Evolutionary conservation across 106 monocot species (phyloP).

Genomic region (Amphibolis antarctica): DNA sequence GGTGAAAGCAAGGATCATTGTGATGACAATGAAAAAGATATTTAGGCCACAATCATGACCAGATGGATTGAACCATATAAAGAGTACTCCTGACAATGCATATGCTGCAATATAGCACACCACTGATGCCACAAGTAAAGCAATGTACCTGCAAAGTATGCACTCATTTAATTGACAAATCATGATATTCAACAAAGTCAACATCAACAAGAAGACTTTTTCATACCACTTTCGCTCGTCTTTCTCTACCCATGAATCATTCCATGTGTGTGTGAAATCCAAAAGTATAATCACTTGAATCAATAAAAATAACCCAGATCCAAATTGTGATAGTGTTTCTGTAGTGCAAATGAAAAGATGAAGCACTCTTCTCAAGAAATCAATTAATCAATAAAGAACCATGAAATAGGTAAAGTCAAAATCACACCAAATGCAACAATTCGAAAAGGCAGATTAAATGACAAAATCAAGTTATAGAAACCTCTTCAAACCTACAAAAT

Average conservation of each 20-base stretch:
- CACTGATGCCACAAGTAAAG: constrained; percentile 52
- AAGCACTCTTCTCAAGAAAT: not conserved
- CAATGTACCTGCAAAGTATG: constrained; percentile 62
- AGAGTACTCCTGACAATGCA: constrained; percentile 68
- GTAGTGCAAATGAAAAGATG: constrained; percentile 9
- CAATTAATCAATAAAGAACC: not conserved
- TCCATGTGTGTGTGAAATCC: constrained; percentile 74
- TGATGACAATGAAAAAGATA: constrained; percentile 81
- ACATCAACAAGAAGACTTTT: not conserved
- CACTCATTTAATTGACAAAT: not conserved
- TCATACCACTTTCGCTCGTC: constrained; percentile 81
- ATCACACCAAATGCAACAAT: not conserved
- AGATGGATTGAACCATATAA: constrained; percentile 92
- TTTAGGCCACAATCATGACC: constrained; percentile 86
- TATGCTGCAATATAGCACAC: constrained; percentile 69
- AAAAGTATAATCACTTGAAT: constrained; percentile 83
- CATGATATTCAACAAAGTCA: not conserved
- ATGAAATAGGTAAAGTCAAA: not conserved
- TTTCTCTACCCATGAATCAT: constrained; percentile 93
- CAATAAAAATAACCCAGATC: constrained; percentile 79
- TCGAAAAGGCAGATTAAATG: not conserved
- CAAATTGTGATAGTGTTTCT: constrained; percentile 85
- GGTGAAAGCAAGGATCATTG: constrained; percentile 72
- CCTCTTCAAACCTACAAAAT: not conserved
- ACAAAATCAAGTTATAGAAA: not conserved